Evolutionary conservation across 2,329 filamentous ascomycete species (phyloP), one percentile per base, ranked within the genome.

Genomic region (Colletotrichum euphorbiae): DNA sequence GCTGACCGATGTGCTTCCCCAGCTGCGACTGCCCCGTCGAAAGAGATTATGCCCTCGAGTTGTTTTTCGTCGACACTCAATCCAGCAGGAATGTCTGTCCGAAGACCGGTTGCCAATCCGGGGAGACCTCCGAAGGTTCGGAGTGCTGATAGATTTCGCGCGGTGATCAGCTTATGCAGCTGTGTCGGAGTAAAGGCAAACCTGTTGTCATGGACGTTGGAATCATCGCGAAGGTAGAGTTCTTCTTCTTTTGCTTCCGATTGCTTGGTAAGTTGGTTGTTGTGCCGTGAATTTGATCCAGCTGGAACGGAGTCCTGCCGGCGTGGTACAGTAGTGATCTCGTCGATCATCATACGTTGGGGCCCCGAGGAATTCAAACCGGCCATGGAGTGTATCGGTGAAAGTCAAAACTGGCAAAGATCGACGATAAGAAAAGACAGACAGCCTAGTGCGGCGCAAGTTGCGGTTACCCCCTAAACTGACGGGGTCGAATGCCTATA

Each of bases 121-220:
- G 76, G 72, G 12, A 88, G 73, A 15, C 86, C 85, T n/a, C 86
- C 86, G 69, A 88, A 79, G 15, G 82, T 83, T 55, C 81, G 79
- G 40, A 86, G 83, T 11, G 82, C 84, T 8, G 80, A 66, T 6
- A 85, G 76, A 17, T 78, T 84, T 60, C 85, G 84, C 24, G 83
- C 80, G n/a, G 82, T 84, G 33, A 86, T 73, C 36, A 88, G 80
- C 65, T 84, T 85, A 73, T 84, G 84, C 3, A 88, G 77, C 64
- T 88, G 85, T 4, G 80, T 80, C 2, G 85, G 83, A 0, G 83
- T 81, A 67, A 87, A 88, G 12, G 84, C 85, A 68, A 88, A 88
- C 6, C 78, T 80, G 72, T 84, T 86, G 62, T 83, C 78, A 21
- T 68, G 48, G n/a, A 69, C 45, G 5, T 46, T 42, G 8, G 57